Evolutionary conservation across 177 flowering plant species (phyloP).

Genomic region (Telopea speciosissima): DNA sequence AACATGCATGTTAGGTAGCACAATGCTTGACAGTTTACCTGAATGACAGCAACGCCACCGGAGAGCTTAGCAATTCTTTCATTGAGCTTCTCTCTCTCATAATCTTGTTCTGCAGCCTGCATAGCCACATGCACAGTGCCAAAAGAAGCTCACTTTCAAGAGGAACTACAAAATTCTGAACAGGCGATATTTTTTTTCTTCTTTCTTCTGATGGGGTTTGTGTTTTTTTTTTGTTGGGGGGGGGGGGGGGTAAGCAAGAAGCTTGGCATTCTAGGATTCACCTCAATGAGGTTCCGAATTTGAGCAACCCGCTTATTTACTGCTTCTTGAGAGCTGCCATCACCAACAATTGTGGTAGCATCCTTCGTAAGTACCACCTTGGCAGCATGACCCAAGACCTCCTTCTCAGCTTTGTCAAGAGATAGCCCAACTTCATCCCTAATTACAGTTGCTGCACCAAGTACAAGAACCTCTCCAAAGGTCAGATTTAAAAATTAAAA

Average conservation of each 20-base stretch:
- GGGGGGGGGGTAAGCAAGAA: neutral
- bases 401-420: slow-evolving; percentile 80
- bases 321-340: slow-evolving; percentile 93
- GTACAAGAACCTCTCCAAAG: neutral
- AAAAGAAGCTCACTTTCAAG: neutral
- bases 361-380: slow-evolving; percentile 95
- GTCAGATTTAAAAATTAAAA: too few species aligned
- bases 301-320: slow-evolving; percentile 81
- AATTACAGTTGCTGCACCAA: slow-evolving; percentile 65
- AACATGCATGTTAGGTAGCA: neutral
- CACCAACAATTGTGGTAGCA: slow-evolving; percentile 83
- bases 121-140: neutral
- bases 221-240: too few species aligned
- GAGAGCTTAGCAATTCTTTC: slow-evolving; percentile 97
- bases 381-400: slow-evolving; percentile 87
- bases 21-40: slow-evolving; percentile 34
- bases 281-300: slow-evolving; percentile 85
- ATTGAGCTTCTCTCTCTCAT: slow-evolving; percentile 89
- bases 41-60: slow-evolving; percentile 98
- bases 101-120: slow-evolving; percentile 91
- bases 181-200: too few species aligned
- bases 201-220: too few species aligned
- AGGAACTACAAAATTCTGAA: neutral
- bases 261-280: slow-evolving; percentile 8
- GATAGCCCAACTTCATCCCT: slow-evolving; percentile 92